Conservation (phyloP, 441 rosid genomes). For the Erodium moschatum region DNA sequence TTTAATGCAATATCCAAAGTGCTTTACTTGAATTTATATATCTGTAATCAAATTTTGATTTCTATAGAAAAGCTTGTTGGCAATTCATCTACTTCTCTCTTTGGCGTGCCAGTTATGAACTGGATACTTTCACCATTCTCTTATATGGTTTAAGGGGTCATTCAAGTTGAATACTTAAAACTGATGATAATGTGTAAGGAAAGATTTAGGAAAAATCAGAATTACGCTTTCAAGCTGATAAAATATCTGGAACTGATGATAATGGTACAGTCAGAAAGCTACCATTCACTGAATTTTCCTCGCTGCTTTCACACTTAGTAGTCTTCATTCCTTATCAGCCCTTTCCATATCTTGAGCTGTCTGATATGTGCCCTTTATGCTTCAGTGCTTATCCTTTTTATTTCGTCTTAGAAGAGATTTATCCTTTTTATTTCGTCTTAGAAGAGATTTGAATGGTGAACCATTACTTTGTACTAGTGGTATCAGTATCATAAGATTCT, state of each 20-base stretch:
- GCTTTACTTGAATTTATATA: neutral
- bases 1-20: neutral
- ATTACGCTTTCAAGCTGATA: no score
- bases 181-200: no score
- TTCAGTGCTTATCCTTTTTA: neutral
- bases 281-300: neutral
- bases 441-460: neutral
- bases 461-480: neutral
- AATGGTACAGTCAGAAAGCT: neutral
- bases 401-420: neutral
- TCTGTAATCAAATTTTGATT: conserved; percentile 1
- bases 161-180: no score
- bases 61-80: neutral
- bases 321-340: neutral
- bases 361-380: neutral
- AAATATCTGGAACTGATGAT: no score
- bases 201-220: no score
- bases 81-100: neutral
- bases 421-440: neutral
- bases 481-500: conserved; percentile 2
- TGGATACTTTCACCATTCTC: no score
- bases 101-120: neutral
- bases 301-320: no score
- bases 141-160: no score
- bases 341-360: neutral